Conservation (phyloP, 345 rosid species). For the Isatis tinctoria region DNA sequence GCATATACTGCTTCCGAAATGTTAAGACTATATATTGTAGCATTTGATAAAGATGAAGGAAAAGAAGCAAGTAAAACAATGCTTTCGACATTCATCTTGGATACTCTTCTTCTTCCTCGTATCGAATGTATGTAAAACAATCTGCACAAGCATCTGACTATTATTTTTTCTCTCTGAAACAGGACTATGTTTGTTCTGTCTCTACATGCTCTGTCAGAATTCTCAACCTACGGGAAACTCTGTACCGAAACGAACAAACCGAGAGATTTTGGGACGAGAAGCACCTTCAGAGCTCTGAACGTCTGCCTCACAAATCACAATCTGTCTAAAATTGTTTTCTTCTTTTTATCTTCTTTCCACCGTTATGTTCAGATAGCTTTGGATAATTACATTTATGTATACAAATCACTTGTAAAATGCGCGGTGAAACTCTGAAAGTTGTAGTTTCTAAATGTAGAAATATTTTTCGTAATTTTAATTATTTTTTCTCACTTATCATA, state of each 20-base stretch:
- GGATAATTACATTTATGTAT: background rate
- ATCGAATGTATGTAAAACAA: background rate
- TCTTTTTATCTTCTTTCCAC: background rate
- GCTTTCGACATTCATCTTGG: background rate
- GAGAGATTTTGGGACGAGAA: conserved; percentile 17
- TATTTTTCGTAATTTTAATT: background rate
- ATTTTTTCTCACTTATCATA: background rate
- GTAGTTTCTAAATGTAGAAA: background rate
- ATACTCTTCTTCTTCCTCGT: conserved; percentile 4
- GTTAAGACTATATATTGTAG: background rate
- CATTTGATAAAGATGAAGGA: background rate
- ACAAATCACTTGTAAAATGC: background rate
- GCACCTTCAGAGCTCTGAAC: background rate
- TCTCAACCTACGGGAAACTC: conserved; percentile 37
- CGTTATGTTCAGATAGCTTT: conserved; percentile 4
- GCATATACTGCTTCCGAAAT: background rate
- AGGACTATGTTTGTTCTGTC: conserved; percentile 83
- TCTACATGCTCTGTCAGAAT: conserved; percentile 56
- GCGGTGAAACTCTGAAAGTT: background rate
- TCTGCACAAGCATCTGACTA: background rate
- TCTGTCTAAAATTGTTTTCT: background rate
- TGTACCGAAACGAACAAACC: conserved; percentile 35
- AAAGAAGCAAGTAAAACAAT: background rate
- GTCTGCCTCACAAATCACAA: background rate
- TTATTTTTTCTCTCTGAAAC: conserved; percentile 12